These are phyloP conservation scores for Trichophyton simii DNA, from an alignment of 2,329 filamentous ascomycete species.

Conservation along the genomic window DNA sequence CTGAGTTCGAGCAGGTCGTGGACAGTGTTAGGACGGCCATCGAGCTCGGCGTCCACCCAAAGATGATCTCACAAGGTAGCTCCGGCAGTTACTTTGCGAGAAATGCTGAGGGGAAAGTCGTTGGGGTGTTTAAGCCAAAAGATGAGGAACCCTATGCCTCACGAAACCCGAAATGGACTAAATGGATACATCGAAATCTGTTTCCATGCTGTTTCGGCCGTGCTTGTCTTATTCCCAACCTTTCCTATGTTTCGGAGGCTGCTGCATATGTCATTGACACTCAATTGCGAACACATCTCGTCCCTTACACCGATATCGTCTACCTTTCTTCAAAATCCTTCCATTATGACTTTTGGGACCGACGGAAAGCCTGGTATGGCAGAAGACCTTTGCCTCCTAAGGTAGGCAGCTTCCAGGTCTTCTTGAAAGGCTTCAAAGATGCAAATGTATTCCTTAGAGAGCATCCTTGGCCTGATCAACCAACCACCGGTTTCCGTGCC, in stretches of 20 bases:
- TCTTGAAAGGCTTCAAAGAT: constrained; percentile 92
- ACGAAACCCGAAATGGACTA: constrained; percentile 97
- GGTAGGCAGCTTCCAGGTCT: constrained; percentile 91
- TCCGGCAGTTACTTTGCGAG: constrained; percentile 97
- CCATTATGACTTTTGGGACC: constrained; percentile 96
- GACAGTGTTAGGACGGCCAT: constrained; percentile 87
- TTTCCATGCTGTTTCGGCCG: constrained; percentile 96
- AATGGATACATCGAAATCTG: constrained; percentile 96
- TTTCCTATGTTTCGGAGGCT: constrained; percentile 95
- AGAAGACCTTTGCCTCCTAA: constrained; percentile 80
- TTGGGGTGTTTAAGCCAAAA: constrained; percentile 97
- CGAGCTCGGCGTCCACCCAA: constrained; percentile 78
- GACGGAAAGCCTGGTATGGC: constrained; percentile 74
- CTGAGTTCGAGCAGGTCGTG: constrained; percentile 76
- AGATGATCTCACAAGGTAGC: constrained; percentile 92
- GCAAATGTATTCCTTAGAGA: constrained; percentile 91
- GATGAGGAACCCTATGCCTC: constrained; percentile 97
- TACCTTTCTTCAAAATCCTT: constrained; percentile 92
- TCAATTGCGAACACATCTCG: constrained; percentile 78
- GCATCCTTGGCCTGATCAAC: constrained; percentile 92
- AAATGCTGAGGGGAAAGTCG: constrained; percentile 81
- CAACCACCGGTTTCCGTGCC: constrained; percentile 54
- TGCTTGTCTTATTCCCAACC: constrained; percentile 89
- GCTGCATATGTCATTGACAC: constrained; percentile 90
- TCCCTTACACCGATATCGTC: constrained; percentile 93